phyloP scores from a whole-genome alignment of 1,139 yeast species.

The Saccharomyces hybrid region DNA sequence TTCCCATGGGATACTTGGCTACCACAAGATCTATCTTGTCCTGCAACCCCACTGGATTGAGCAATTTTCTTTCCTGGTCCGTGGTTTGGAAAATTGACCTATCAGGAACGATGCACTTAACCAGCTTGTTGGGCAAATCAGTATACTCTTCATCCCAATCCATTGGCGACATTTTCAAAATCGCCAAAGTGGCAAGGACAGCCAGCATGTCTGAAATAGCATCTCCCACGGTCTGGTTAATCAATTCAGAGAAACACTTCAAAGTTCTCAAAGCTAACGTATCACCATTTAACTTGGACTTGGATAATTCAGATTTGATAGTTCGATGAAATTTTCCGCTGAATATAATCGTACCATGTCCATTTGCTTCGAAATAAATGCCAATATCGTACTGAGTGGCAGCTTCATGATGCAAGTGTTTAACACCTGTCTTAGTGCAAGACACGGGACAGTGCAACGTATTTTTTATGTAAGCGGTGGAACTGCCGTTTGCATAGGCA shows the following conservation, averaged over 20 bases:
- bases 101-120: slow-evolving; percentile 78
- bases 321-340: slow-evolving; percentile 45
- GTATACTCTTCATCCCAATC: slow-evolving; percentile 73
- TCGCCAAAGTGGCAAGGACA: slow-evolving; percentile 58
- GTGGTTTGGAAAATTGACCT: slow-evolving; percentile 74
- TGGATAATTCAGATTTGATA: slow-evolving; percentile 27
- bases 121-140: slow-evolving; percentile 80
- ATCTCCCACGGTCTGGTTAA: slow-evolving; percentile 96
- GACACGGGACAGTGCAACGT: slow-evolving; percentile 68
- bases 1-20: slow-evolving; percentile 49
- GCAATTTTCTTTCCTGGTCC: slow-evolving; percentile 79
- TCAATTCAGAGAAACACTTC: slow-evolving; percentile 54
- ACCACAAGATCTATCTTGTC: slow-evolving; percentile 61
- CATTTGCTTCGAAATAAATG: slow-evolving; percentile 94
- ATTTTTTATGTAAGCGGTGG: slow-evolving; percentile 63
- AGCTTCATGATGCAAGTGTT: slow-evolving; percentile 84
- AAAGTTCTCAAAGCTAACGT: slow-evolving; percentile 44
- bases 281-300: slow-evolving; percentile 34
- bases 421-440: slow-evolving; percentile 94
- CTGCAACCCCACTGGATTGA: slow-evolving; percentile 75
- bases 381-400: slow-evolving; percentile 84
- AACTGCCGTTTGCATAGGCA: slow-evolving; percentile 93
- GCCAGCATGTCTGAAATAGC: slow-evolving; percentile 84
- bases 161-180: slow-evolving; percentile 49
- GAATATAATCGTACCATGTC: slow-evolving; percentile 96